These are phyloP conservation scores for Ganoderma leucocontextum DNA, from an alignment of 1,284 basidiomycete genomes.

Conservation along the genomic window DNA sequence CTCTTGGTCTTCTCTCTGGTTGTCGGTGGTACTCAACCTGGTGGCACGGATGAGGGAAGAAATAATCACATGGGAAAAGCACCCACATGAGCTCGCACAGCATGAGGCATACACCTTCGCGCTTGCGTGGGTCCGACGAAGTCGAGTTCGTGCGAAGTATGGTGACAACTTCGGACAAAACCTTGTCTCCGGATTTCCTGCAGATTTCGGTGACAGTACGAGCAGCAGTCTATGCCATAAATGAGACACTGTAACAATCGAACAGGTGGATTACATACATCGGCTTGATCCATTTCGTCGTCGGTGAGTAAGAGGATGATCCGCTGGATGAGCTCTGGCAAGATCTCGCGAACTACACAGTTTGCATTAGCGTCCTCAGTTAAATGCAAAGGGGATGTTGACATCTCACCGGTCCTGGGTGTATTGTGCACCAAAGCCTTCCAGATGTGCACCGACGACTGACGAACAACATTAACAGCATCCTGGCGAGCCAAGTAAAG, in stretches of 20 bases:
- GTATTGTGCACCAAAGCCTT: constrained; percentile 96
- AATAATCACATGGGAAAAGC: neutral
- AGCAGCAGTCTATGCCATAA: constrained; percentile 72
- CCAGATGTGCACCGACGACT: constrained; percentile 97
- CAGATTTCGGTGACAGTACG: constrained; percentile 90
- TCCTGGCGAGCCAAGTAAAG: constrained; percentile 97
- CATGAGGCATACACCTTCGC: constrained; percentile 90
- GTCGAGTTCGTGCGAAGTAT: constrained; percentile 77
- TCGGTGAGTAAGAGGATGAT: constrained; percentile 82
- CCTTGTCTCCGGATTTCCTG: constrained; percentile 95
- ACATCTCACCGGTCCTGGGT: constrained; percentile 72
- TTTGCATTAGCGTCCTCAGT: neutral
- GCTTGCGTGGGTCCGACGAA: constrained; percentile 77
- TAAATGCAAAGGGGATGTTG: constrained; percentile 6
- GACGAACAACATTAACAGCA: constrained; percentile 88
- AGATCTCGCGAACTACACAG: constrained; percentile 88
- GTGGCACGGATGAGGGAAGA: neutral
- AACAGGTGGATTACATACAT: constrained; percentile 59
- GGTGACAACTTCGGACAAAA: constrained; percentile 86
- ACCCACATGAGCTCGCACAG: constrained; percentile 89
- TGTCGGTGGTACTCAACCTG: constrained; percentile 86
- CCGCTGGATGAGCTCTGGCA: constrained; percentile 86
- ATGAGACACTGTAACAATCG: constrained; percentile 12
- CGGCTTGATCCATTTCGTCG: constrained; percentile 87
- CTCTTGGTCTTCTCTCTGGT: constrained; percentile 91